These are phyloP conservation scores for Ceratobasidium papillatum DNA, from an alignment of 1,284 basidiomycete species.

Conservation along the genomic window DNA sequence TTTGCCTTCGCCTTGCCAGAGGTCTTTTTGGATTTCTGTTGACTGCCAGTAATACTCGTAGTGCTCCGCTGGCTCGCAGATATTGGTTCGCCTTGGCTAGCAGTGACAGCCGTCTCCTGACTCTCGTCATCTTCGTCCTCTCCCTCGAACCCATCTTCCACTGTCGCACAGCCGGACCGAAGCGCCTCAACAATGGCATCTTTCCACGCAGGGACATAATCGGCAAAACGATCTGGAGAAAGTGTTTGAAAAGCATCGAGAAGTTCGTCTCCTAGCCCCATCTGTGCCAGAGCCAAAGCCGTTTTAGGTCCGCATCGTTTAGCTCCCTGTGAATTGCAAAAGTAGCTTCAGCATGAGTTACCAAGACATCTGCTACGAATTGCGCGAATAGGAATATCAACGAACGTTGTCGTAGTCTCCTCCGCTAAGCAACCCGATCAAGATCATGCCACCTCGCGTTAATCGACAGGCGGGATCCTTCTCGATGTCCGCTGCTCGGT, in stretches of 20 bases:
- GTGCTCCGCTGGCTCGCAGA: constrained; percentile 19
- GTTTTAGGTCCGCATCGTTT: constrained; percentile 51
- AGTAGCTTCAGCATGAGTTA: neutral
- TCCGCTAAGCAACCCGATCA: constrained; percentile 86
- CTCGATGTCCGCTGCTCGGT: constrained; percentile 63
- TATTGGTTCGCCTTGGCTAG: constrained; percentile 14
- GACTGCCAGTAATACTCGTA: neutral
- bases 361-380: neutral
- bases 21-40: constrained; percentile 18
- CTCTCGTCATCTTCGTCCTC: constrained; percentile 30
- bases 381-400: constrained; percentile 44
- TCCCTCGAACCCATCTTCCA: constrained; percentile 38
- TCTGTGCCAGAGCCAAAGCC: constrained; percentile 56
- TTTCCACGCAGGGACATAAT: constrained; percentile 66
- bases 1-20: constrained; percentile 24
- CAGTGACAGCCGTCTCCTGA: constrained; percentile 25
- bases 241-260: constrained; percentile 67
- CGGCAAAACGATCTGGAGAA: constrained; percentile 57
- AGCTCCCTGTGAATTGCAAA: constrained; percentile 34
- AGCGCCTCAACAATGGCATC: constrained; percentile 32
- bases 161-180: constrained; percentile 25
- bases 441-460: constrained; percentile 77
- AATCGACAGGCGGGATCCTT: constrained; percentile 65
- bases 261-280: constrained; percentile 58
- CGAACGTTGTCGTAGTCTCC: constrained; percentile 85